Base-by-base conservation (phyloP, 345 rosid species). In the Gossypium turneri region DNA sequence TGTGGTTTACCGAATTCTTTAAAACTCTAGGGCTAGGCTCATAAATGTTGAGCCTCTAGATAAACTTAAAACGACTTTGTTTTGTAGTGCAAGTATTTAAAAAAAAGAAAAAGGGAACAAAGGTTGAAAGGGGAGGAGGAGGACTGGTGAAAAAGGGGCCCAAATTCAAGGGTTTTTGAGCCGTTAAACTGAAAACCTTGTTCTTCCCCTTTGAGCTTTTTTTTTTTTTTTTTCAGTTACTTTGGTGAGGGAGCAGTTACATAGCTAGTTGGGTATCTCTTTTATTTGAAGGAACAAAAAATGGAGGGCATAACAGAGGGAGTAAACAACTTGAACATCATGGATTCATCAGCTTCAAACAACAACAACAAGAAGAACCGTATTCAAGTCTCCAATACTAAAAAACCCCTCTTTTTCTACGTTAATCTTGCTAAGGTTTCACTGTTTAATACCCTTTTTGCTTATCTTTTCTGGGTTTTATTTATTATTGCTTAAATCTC, bases 401-500 rank as follows among this genome's bases (percentile, higher is more conserved):
- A 88, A 69, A 85, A 85, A 51, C 91, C 90, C 22, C 88, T 86
- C 68, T 90, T 88, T 78, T 90, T 90, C 88, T 90, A 88, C 48
- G 94, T 88, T 72, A 88, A 90, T 80, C 92, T 90, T 83, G 90
- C 92, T 81, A 90, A 90, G 94, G 90, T 34, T 86, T 56, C 24
- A 48, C 15, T 2, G 44, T 9, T 34, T 5, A 34, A 48, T 48
- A 48, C 52, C 4, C 44, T 25, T 17, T 47, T 7, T 19, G n/a
- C 9, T 9, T 45, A 3, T 12, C 17, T 0, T 55, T 44, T 79
- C 41, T 44, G 55, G 7, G 16, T 16, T 19, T 8, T 2, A 48
- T 48, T 48, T 13, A 48, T 52, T 53, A n/a, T 17, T 7, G 6
- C 9, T 53, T 2, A 17, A 5, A 17, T 55, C 29, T 8, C 19